These are phyloP conservation scores for Cryptococcus sp. DNA, from an alignment of 1,284 basidiomycete species.

Conservation along the genomic window DNA sequence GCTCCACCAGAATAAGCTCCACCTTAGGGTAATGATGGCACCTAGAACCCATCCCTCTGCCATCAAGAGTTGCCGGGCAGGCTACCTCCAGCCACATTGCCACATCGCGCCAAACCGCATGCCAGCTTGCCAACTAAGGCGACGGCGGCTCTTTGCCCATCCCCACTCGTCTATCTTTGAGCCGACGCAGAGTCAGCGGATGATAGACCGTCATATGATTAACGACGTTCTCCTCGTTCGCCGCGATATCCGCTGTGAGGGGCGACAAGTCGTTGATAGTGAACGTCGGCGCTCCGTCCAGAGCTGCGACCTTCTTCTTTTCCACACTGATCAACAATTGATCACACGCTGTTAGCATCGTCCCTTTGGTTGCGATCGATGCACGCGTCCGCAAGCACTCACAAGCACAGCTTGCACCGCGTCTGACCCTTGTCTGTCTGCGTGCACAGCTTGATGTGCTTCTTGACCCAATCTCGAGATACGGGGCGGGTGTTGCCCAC, in stretches of 20 bases:
- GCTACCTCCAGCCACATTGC: too few relatives aligned
- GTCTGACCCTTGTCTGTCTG: neutral
- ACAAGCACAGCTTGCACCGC: constrained; percentile 17
- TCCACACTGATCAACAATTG: neutral
- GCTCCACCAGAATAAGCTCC: too few relatives aligned
- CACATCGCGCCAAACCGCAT: neutral
- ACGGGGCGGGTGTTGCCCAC: neutral
- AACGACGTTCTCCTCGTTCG: neutral
- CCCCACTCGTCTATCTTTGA: constrained; percentile 12
- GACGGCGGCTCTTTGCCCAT: constrained; percentile 13
- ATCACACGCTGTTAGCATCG: neutral
- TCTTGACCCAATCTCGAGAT: constrained; percentile 4
- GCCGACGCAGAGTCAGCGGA: constrained; percentile 2
- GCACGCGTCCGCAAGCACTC: neutral
- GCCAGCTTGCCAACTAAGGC: neutral
- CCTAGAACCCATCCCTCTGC: too few relatives aligned
- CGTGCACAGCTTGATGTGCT: constrained; percentile 1
- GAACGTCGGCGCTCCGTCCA: neutral
- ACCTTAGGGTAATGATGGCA: too few relatives aligned
- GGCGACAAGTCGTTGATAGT: constrained; percentile 7
- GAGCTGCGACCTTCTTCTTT: constrained; percentile 1
- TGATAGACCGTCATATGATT: constrained; percentile 5
- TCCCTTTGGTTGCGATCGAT: neutral
- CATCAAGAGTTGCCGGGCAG: too few relatives aligned
- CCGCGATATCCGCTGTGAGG: neutral